Conservation (phyloP, 106 monocot species). For the Allium fistulosum region DNA sequence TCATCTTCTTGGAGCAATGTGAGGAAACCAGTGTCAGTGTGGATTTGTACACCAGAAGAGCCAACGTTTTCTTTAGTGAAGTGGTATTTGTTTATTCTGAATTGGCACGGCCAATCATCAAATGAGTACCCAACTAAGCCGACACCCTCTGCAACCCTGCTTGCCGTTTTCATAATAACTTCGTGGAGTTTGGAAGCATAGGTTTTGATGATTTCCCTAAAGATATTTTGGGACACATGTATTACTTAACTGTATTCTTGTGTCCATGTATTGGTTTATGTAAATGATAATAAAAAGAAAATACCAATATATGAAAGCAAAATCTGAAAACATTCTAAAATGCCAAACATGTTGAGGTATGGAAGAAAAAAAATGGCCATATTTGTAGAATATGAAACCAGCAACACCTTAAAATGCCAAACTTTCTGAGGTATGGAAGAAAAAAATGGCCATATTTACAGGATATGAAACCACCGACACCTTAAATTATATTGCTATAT, state of each 20-base stretch:
- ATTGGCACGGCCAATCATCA: conserved; percentile 40
- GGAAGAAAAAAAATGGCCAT: no score
- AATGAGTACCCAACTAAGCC: conserved; percentile 30
- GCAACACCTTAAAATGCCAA: no score
- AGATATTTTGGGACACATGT: not conserved
- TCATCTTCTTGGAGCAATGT: conserved; percentile 69
- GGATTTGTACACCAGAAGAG: conserved; percentile 40
- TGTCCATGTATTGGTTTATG: no score
- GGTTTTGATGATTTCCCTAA: conserved; percentile 31
- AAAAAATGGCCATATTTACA: no score
- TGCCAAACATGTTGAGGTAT: no score
- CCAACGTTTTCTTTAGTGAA: conserved; percentile 43
- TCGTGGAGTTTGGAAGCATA: conserved; percentile 35
- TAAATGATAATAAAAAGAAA: no score
- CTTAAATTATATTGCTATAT: no score
- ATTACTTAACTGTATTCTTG: not conserved
- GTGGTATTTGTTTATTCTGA: conserved; percentile 50
- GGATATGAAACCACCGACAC: no score
- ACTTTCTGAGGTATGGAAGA: no score
- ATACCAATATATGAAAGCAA: no score
- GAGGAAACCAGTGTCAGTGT: conserved; percentile 53
- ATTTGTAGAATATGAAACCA: no score
- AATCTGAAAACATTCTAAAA: no score
- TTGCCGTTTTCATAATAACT: conserved; percentile 24
- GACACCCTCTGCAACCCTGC: conserved; percentile 41